Percentiles rank a stretch among this genome's conserved stretches.
These are phyloP conservation scores for Solanum hybrid DNA, from an alignment of 305 asterid genomes.

Conservation along the genomic window DNA sequence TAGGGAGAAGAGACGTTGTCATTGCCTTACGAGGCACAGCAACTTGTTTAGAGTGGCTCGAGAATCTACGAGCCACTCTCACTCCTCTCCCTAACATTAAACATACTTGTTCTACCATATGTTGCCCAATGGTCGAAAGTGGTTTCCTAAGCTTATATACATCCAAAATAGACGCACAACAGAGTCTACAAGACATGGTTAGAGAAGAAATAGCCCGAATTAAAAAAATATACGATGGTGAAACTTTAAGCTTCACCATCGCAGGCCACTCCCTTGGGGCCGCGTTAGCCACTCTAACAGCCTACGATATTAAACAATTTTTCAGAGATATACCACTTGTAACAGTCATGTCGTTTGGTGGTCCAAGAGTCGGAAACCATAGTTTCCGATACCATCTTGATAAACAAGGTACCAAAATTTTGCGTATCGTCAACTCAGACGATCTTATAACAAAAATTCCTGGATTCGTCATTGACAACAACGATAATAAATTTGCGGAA, in stretches of 20 bases:
- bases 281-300: slow-evolving; percentile 74
- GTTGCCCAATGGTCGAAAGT: slow-evolving; percentile 63
- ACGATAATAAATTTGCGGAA: slow-evolving; percentile 5
- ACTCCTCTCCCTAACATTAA: slow-evolving; percentile 23
- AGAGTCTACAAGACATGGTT: slow-evolving; percentile 38
- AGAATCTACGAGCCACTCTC: slow-evolving; percentile 64
- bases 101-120: slow-evolving; percentile 19
- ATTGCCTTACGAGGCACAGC: slow-evolving; percentile 80
- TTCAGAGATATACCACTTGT: slow-evolving; percentile 55
- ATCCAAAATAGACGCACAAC: slow-evolving; percentile 17
- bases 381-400: slow-evolving; percentile 50
- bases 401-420: slow-evolving; percentile 51
- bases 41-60: slow-evolving; percentile 78
- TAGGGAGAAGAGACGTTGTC: slow-evolving; percentile 85
- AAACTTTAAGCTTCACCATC: slow-evolving; percentile 76
- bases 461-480: slow-evolving; percentile 48
- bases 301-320: slow-evolving; percentile 54
- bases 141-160: slow-evolving; percentile 84
- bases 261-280: slow-evolving; percentile 97
- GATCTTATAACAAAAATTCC: slow-evolving; percentile 79
- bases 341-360: slow-evolving; percentile 85
- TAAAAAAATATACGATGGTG: slow-evolving; percentile 39
- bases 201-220: slow-evolving; percentile 41
- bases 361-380: slow-evolving; percentile 76
- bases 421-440: slow-evolving; percentile 74